phyloP scores from a whole-genome alignment of 176 grass and related monocot genomes.

The Bolboschoenus planiculmis region DNA sequence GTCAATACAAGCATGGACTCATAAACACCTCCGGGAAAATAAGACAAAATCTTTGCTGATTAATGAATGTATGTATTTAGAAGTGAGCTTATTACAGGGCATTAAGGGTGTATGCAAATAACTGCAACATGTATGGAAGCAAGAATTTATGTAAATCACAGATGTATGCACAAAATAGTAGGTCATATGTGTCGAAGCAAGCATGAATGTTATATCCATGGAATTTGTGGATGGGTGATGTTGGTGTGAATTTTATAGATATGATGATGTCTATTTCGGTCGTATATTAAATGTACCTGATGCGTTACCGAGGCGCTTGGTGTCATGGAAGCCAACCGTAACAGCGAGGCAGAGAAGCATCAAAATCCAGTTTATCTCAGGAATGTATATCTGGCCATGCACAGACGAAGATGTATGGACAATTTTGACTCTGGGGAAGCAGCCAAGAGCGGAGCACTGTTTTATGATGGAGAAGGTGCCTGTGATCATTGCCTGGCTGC shows the following conservation, averaged over 20 bases:
- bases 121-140: background rate
- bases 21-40: background rate
- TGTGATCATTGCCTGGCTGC: slow-evolving; percentile 83
- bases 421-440: slow-evolving; percentile 88
- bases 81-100: background rate
- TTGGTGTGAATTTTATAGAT: background rate
- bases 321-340: slow-evolving; percentile 79
- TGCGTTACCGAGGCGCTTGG: slow-evolving; percentile 70
- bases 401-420: slow-evolving; percentile 76
- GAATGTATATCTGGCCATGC: slow-evolving; percentile 93
- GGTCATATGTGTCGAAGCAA: background rate
- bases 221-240: background rate
- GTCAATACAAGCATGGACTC: background rate
- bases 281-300: slow-evolving; percentile 42
- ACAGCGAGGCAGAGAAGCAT: slow-evolving; percentile 84
- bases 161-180: background rate
- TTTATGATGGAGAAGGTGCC: slow-evolving; percentile 96
- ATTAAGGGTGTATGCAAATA: background rate
- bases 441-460: slow-evolving; percentile 68
- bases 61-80: background rate
- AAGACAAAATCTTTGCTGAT: background rate
- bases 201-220: background rate
- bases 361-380: slow-evolving; percentile 94
- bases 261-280: background rate
- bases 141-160: background rate